Evolutionary conservation across 306 rosid genomes (phyloP).

Genomic region (Trifolium dubium): DNA sequence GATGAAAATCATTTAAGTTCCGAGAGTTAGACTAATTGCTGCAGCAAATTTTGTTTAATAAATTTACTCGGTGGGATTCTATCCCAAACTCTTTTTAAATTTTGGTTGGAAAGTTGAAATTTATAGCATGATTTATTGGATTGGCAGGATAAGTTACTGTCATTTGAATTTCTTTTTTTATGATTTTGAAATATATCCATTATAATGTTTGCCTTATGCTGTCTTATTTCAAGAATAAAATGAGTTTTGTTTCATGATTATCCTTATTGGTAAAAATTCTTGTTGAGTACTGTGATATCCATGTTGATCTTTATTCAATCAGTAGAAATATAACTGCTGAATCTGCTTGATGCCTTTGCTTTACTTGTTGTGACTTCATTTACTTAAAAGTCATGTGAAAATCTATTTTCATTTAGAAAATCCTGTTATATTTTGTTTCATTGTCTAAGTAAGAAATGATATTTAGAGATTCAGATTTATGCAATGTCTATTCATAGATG

Average conservation of each 20-base stretch:
- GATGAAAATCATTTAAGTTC: conserved; percentile 74
- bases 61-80: conserved; percentile 65
- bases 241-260: neutral
- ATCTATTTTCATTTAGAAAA: too few species aligned
- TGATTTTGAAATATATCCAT: conserved; percentile 14
- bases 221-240: conserved; percentile 22
- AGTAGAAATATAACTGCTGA: too few species aligned
- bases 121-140: conserved; percentile 51
- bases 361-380: too few species aligned
- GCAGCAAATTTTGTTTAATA: conserved; percentile 78
- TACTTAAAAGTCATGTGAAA: neutral
- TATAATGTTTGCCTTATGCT: conserved; percentile 1
- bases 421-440: neutral
- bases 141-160: conserved; percentile 48
- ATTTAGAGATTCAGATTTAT: neutral
- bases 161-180: conserved; percentile 43
- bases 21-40: conserved; percentile 53
- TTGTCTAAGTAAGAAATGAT: neutral
- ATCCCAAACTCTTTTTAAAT: conserved; percentile 57
- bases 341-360: too few species aligned
- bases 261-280: neutral
- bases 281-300: neutral
- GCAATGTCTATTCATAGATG: too few species aligned
- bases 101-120: conserved; percentile 46
- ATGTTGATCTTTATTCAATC: neutral